phyloP scores from a whole-genome alignment of 495 filamentous ascomycete genomes.

The Lasiosphaeris hirsuta region DNA sequence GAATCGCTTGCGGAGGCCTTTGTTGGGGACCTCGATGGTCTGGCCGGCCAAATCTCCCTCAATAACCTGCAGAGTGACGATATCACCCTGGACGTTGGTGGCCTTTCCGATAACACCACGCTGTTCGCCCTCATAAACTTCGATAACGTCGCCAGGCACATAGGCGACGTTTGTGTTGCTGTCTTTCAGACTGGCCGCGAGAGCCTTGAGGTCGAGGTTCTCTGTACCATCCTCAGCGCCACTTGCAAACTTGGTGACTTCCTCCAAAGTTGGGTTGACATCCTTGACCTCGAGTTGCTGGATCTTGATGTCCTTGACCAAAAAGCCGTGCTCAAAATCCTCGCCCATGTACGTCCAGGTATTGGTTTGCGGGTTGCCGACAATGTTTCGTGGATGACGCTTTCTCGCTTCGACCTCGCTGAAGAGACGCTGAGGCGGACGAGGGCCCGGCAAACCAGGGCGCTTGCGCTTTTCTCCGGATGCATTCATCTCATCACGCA shows the following conservation, averaged over 20 bases:
- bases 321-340: slow-evolving; percentile 87
- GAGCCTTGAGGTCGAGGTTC: slow-evolving; percentile 84
- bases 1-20: slow-evolving; percentile 91
- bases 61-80: slow-evolving; percentile 84
- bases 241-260: slow-evolving; percentile 89
- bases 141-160: slow-evolving; percentile 86
- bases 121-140: slow-evolving; percentile 95
- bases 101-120: slow-evolving; percentile 83
- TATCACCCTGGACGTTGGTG: slow-evolving; percentile 82
- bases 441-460: slow-evolving; percentile 50
- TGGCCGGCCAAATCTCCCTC: slow-evolving; percentile 81
- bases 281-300: slow-evolving; percentile 76
- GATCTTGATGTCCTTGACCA: slow-evolving; percentile 90
- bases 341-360: slow-evolving; percentile 81
- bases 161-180: slow-evolving; percentile 73
- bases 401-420: slow-evolving; percentile 92
- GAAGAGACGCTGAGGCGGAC: slow-evolving; percentile 90
- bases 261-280: slow-evolving; percentile 90
- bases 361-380: slow-evolving; percentile 60
- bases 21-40: slow-evolving; percentile 86
- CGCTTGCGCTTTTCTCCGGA: slow-evolving; percentile 77
- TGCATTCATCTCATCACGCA: slow-evolving; percentile 66
- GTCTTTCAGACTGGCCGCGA: slow-evolving; percentile 82
- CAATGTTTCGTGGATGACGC: slow-evolving; percentile 70
- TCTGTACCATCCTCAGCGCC: slow-evolving; percentile 87